Evolutionary conservation across 2,329 filamentous ascomycete species (phyloP).

Genomic region (Hypomyces perniciosus): DNA sequence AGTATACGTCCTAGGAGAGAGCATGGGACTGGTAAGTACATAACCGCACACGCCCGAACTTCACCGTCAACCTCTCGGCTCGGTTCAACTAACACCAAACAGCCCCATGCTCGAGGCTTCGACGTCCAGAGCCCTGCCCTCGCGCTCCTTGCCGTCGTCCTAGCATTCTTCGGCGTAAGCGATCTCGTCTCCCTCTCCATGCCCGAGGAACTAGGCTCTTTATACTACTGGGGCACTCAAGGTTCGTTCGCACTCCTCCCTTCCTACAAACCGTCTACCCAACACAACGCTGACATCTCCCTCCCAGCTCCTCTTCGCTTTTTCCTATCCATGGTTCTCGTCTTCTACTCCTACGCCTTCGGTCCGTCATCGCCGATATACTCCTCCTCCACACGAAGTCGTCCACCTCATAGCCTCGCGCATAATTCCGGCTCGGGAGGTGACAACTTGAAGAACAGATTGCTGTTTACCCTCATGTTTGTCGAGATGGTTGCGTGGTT

Average conservation of each 20-base stretch:
- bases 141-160: conserved; percentile 65
- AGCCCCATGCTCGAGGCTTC: conserved; percentile 64
- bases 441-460: conserved; percentile 71
- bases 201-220: conserved; percentile 58
- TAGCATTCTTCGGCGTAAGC: conserved; percentile 53
- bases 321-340: conserved; percentile 53
- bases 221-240: conserved; percentile 62
- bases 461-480: conserved; percentile 81
- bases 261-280: background rate
- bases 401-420: conserved; percentile 24
- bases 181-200: conserved; percentile 62
- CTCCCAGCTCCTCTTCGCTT: conserved; percentile 56
- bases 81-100: background rate
- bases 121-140: conserved; percentile 63
- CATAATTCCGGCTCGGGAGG: conserved; percentile 45
- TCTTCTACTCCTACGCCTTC: conserved; percentile 61
- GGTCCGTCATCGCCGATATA: conserved; percentile 37
- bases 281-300: conserved; percentile 5
- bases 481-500: conserved; percentile 82
- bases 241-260: conserved; percentile 49
- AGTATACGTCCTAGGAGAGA: conserved; percentile 75
- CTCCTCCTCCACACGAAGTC: conserved; percentile 26
- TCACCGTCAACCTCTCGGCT: background rate
- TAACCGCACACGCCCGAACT: too few species aligned
- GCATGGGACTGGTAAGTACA: conserved; percentile 67